Conservation (phyloP, 257 asterid species). For the Voacanga thouarsii region DNA sequence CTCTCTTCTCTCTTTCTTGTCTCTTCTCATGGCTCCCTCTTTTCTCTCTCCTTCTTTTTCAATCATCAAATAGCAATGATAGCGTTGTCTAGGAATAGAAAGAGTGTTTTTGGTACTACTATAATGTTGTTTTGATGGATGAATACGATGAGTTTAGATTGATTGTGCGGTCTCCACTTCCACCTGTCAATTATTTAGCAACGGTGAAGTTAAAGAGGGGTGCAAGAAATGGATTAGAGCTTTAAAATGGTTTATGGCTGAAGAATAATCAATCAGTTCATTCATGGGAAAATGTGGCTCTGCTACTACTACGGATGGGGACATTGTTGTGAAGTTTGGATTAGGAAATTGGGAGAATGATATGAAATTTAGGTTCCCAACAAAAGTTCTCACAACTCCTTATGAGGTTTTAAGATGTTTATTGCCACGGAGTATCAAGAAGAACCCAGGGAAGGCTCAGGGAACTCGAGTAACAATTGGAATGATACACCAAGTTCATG, state of each 20-base stretch:
- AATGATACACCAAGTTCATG: constrained; percentile 25
- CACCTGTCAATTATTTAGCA: constrained; percentile 50
- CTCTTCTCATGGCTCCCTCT: no score
- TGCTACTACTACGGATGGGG: constrained; percentile 68
- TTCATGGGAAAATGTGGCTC: constrained; percentile 74
- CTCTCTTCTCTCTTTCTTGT: no score
- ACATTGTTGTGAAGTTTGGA: constrained; percentile 53
- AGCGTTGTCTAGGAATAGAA: constrained; percentile 10
- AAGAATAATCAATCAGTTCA: constrained; percentile 32
- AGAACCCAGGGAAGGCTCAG: constrained; percentile 36
- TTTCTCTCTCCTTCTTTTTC: no score
- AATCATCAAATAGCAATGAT: not conserved
- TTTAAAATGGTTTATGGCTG: constrained; percentile 21
- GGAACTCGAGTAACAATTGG: constrained; percentile 68
- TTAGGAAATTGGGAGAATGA: constrained; percentile 30
- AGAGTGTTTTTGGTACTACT: constrained; percentile 15
- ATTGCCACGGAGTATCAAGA: constrained; percentile 51
- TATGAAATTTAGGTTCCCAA: constrained; percentile 30
- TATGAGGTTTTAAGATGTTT: constrained; percentile 86
- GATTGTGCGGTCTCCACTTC: constrained; percentile 70
- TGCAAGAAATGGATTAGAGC: constrained; percentile 29
- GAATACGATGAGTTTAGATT: constrained; percentile 64
- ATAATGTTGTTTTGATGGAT: constrained; percentile 57
- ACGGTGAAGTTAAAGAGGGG: constrained; percentile 38
- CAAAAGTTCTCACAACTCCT: constrained; percentile 78